Percentiles rank a stretch among this genome's conserved stretches.
Conservation (phyloP, 2,329 filamentous ascomycete species). For the Aspergillus texensis region DNA sequence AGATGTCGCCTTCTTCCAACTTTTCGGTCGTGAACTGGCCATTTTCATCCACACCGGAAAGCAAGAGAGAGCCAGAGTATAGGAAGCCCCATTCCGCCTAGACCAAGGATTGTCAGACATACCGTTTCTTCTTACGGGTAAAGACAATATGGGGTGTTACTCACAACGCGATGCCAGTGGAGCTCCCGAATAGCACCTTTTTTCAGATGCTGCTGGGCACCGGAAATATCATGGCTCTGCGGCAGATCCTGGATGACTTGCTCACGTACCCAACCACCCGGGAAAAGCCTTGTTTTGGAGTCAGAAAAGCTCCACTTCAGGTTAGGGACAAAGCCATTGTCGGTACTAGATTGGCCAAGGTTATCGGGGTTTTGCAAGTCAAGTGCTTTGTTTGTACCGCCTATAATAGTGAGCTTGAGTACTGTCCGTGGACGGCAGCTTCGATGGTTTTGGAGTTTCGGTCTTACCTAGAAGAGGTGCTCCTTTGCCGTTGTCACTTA, state of each 20-base stretch:
- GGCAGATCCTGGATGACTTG: conserved; percentile 70
- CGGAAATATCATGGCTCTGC: conserved; percentile 66
- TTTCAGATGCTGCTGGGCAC: conserved; percentile 68
- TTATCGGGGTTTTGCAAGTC: conserved; percentile 52
- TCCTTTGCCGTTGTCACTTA: conserved; percentile 55
- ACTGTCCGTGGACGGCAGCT: neutral
- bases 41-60: conserved; percentile 65
- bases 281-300: conserved; percentile 63
- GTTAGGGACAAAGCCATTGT: conserved; percentile 66
- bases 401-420: neutral
- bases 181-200: conserved; percentile 55
- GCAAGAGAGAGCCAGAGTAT: conserved; percentile 56
- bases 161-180: neutral
- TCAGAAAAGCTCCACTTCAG: conserved; percentile 72
- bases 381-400: neutral
- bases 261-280: conserved; percentile 68
- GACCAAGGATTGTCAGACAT: neutral
- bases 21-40: conserved; percentile 57
- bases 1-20: conserved; percentile 60
- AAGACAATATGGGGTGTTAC: neutral
- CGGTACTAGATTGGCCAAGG: conserved; percentile 63
- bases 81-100: neutral
- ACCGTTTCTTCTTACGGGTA: neutral
- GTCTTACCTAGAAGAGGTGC: conserved; percentile 53
- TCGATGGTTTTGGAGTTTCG: no score